A percentile compares a stretch with the other conserved stretches of the same genome.
Evolutionary conservation across 306 rosid species (phyloP).

Genomic region (Ceratonia siliqua): DNA sequence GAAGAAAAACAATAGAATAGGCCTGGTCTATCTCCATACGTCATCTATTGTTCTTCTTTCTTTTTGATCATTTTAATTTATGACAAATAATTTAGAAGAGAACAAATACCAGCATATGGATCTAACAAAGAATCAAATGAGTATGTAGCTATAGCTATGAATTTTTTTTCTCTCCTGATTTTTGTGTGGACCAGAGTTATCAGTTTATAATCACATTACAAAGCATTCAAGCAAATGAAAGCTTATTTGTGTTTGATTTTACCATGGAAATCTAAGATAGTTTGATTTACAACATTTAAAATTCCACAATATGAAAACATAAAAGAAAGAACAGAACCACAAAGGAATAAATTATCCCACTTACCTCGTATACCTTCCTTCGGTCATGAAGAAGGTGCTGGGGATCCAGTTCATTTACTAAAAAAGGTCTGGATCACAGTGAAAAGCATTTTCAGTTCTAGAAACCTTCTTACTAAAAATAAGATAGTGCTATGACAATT

Average conservation of each 20-base stretch:
- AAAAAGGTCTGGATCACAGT: slow-evolving; percentile 73
- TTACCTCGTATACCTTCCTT: slow-evolving; percentile 92
- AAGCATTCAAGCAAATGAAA: slow-evolving; percentile 28
- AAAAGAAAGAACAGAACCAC: background rate
- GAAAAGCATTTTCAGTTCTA: slow-evolving; percentile 31
- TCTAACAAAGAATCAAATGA: slow-evolving; percentile 7
- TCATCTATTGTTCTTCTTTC: background rate
- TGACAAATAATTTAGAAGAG: background rate
- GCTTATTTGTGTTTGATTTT: background rate
- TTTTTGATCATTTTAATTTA: background rate
- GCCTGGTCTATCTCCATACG: background rate
- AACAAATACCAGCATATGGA: background rate
- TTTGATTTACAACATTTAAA: background rate
- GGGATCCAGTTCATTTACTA: slow-evolving; percentile 88
- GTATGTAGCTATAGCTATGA: slow-evolving; percentile 14
- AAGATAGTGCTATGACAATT: slow-evolving; percentile 7
- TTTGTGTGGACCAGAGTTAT: slow-evolving; percentile 9
- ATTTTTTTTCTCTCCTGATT: slow-evolving; percentile 22
- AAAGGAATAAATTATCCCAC: slow-evolving; percentile 22
- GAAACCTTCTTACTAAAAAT: slow-evolving; percentile 30
- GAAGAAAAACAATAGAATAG: background rate
- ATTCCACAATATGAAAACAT: slow-evolving; percentile 29
- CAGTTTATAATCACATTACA: slow-evolving; percentile 18
- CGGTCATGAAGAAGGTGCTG: slow-evolving; percentile 98
- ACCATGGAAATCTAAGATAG: slow-evolving; percentile 7